phyloP scores from a whole-genome alignment of 345 rosid species.

The Populus alba region DNA sequence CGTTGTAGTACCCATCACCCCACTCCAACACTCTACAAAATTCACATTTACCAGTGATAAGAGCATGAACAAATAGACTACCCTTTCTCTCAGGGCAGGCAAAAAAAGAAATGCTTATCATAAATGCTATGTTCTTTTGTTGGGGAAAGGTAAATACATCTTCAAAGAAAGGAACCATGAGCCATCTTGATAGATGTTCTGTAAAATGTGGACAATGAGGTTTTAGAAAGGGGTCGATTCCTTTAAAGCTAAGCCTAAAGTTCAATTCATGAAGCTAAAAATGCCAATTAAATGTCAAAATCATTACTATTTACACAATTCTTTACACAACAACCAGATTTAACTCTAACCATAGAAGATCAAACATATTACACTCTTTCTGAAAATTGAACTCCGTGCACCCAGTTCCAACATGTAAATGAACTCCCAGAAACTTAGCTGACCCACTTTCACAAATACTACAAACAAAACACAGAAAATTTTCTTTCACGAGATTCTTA shows the following conservation, averaged over 20 bases:
- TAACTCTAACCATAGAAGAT: background rate
- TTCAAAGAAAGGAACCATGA: background rate
- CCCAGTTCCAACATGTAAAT: background rate
- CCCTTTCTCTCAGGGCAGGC: background rate
- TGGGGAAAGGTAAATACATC: background rate
- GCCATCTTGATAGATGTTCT: background rate
- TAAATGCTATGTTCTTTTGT: background rate
- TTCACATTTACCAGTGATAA: constrained; percentile 5
- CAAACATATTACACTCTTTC: background rate
- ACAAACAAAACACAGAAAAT: background rate
- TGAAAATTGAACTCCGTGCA: background rate
- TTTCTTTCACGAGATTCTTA: background rate
- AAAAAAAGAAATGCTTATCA: background rate
- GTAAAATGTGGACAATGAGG: background rate
- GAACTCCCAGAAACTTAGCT: background rate
- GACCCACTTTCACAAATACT: background rate
- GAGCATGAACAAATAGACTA: background rate
- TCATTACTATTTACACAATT: background rate
- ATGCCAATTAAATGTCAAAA: background rate
- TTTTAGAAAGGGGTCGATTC: background rate
- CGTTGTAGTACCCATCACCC: constrained; percentile 95
- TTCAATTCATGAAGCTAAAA: background rate
- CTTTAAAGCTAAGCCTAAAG: background rate
- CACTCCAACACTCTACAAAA: constrained; percentile 68
- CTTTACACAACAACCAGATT: background rate